Percentiles rank a stretch among this genome's conserved stretches.
Evolutionary conservation across 352 stramenopile species (phyloP).

Genomic region (Globisporangium yorkense): DNA sequence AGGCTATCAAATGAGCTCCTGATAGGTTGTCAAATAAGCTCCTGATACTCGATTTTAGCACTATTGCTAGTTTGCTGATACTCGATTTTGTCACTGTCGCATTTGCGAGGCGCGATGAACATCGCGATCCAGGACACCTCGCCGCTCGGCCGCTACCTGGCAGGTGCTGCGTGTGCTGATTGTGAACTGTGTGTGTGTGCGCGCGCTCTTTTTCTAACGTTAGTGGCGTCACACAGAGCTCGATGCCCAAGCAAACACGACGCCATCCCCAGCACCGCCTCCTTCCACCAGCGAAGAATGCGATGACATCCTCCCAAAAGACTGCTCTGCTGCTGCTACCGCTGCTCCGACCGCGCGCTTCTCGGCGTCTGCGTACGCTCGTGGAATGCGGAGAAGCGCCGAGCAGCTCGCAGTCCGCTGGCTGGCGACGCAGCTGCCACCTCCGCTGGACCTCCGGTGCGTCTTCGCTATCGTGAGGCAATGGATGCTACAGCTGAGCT

Average conservation of each 20-base stretch:
- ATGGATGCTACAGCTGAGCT: neutral
- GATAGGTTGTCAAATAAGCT: too few relatives aligned
- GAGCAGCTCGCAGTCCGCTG: neutral
- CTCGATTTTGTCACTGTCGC: neutral
- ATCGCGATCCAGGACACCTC: conserved; percentile 32
- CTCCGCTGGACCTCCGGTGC: neutral
- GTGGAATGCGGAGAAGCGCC: neutral
- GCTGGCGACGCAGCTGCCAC: conserved; percentile 1
- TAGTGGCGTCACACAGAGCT: neutral
- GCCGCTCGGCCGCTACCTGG: conserved; percentile 54
- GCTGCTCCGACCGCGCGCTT: neutral
- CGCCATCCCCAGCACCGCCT: too few relatives aligned
- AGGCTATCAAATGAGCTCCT: too few relatives aligned
- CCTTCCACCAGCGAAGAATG: neutral
- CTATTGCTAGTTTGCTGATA: neutral
- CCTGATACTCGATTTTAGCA: neutral
- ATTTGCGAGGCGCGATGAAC: conserved; percentile 21
- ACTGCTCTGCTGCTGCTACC: too few relatives aligned
- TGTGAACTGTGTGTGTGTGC: too few relatives aligned
- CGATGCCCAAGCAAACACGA: neutral
- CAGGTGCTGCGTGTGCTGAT: conserved; percentile 16
- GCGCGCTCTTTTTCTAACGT: neutral
- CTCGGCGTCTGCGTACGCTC: neutral
- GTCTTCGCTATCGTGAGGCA: too few relatives aligned
- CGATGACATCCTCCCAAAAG: neutral